Conservation (phyloP, 2,329 filamentous ascomycete genomes). For the Aureobasidium sp. region DNA sequence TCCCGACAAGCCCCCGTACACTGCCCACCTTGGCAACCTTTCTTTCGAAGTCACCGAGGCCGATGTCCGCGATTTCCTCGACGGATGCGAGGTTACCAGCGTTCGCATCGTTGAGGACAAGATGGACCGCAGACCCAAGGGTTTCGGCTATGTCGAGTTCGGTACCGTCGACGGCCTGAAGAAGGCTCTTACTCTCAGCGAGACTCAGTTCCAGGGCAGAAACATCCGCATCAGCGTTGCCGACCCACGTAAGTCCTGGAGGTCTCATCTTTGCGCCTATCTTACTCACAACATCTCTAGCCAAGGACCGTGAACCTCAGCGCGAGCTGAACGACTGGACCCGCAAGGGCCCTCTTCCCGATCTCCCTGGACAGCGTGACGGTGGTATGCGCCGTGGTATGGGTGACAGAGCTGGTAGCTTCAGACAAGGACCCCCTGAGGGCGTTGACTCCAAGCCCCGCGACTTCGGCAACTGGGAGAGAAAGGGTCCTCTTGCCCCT, state of each 20-base stretch:
- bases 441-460: constrained; percentile 62
- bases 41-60: constrained; percentile 86
- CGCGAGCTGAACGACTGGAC: constrained; percentile 87
- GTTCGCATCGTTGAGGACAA: constrained; percentile 97
- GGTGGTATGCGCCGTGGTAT: constrained; percentile 44
- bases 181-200: constrained; percentile 77
- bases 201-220: constrained; percentile 75
- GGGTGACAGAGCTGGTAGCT: constrained; percentile 39
- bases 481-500: constrained; percentile 82
- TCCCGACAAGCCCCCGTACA: constrained; percentile 87
- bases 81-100: constrained; percentile 74
- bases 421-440: constrained; percentile 52
- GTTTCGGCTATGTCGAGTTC: constrained; percentile 97
- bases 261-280: not conserved
- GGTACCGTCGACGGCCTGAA: constrained; percentile 79
- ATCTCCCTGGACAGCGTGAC: constrained; percentile 49
- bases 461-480: constrained; percentile 87
- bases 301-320: constrained; percentile 74
- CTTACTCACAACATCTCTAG: constrained; percentile 37
- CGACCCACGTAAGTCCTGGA: constrained; percentile 73
- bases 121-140: constrained; percentile 87
- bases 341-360: constrained; percentile 80
- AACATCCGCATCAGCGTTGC: constrained; percentile 91
- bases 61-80: constrained; percentile 79
- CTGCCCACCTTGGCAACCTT: constrained; percentile 91